Evolutionary conservation across 805 yeast genomes (phyloP), one percentile per base, ranked within the genome.

Genomic region (Kodamaea lidongshanica): DNA sequence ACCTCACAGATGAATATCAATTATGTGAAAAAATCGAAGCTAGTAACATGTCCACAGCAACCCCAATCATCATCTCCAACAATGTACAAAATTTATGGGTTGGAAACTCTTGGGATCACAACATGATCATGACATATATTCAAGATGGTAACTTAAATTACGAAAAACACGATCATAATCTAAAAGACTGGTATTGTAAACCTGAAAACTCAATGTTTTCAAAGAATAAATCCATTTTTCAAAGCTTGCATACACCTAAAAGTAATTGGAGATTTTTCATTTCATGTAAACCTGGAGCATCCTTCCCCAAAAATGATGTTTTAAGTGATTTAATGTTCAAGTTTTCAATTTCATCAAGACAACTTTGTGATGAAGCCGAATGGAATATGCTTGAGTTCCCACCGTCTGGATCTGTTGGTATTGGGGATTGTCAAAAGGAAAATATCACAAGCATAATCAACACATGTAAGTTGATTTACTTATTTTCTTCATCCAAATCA

Each of bases 71-170:
- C 21, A 12, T 31, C 14, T 27, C 34, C n/a, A 9, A 21, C 12
- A 27, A 20, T 7, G 9, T 12, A 5, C 45, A 53, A 6, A 64
- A 72, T 28, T 71, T 87, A 5, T 88, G 89, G 88, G 66, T 80
- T 30, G 97, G 97, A 2, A 89, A 88, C 47, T 61, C 77, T 1
- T 74, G 83, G 41, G 95, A 88, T 51, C 74, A 65, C 47, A 78
- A 76, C 37, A 54, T 54, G 10, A 54, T 56, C 55, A 36, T 40
- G 43, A 33, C 41, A 4, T 39, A 34, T 14, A 30, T 39, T 9
- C 25, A 12, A 3, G 37, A 30, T 6, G 29, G 37, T 25, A 43
- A 48, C 5, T 26, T 34, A 4, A 30, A 35, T 12, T 37, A 33
- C 19, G 20, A 27, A 16, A 12, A 30, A n/a, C n/a, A n/a, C n/a